Evolutionary conservation across 805 yeast genomes (phyloP), one percentile per base, ranked within the genome.

Genomic region (Kazachstania bromeliacearum): DNA sequence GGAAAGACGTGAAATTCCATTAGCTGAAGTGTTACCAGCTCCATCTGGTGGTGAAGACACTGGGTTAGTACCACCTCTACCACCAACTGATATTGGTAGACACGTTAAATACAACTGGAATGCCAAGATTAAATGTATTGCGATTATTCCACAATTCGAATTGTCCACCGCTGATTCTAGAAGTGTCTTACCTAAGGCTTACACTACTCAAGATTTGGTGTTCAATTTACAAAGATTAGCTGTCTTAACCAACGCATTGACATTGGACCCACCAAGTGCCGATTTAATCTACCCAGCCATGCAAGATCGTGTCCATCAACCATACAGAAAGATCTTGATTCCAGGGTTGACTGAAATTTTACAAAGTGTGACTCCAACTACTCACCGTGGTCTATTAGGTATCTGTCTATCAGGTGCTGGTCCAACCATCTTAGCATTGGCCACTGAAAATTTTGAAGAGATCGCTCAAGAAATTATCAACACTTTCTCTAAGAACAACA

Each of bases 371-470:
- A 84, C 94, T 0, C 95, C 97, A 29, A 69, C 73, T 31, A 67
- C 83, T 5, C 83, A 84, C 56, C 79, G 80, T 1, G 96, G 96
- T 3, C 68, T 88, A 33, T 69, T 92, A 40, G 98, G 98, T 35
- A 85, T 92, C 49, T 92, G 98, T 58, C 69, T 92, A 40, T 82
- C 95, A 19, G 98, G 98, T 36, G 98, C 98, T 5, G 98, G 98
- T 7, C 98, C 98, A 39, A 92, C 98, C 6, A 88, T 92, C 39
- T 66, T 92, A 44, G 94, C 95, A 28, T 70, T 92, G 44, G 97
- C 98, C 4, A 87, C 96, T 4, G 79, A 74, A 14, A 83, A 85
- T 58, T 92, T 77, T 48, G 96, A 87, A 6, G 69, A 65, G 9
- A 87, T 92, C 48, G 95, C 98, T 6, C 55, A 59, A 5, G 83